phyloP scores from a whole-genome alignment of 2,329 filamentous ascomycete species.

The Cladosporium sp. region DNA sequence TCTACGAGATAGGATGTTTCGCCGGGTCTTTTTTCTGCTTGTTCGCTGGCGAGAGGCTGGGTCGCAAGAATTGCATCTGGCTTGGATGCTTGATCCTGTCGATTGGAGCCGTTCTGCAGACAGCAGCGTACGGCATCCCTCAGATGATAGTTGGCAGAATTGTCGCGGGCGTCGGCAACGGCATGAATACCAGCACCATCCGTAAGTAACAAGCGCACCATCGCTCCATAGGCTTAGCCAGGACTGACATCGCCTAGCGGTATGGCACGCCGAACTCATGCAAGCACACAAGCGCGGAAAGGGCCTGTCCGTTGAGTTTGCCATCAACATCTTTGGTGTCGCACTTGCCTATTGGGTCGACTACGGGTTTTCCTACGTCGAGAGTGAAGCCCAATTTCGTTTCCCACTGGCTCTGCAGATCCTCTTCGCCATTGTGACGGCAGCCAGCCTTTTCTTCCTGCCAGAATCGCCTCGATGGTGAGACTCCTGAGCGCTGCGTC shows the following conservation, averaged over 20 bases:
- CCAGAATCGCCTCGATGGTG: slow-evolving; percentile 37
- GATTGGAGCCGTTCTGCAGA: slow-evolving; percentile 32
- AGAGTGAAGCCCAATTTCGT: slow-evolving; percentile 34
- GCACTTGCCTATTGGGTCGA: slow-evolving; percentile 34
- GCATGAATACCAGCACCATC: slow-evolving; percentile 54
- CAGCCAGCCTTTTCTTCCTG: slow-evolving; percentile 34
- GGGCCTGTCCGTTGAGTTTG: slow-evolving; percentile 24
- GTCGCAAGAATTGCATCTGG: slow-evolving; percentile 26
- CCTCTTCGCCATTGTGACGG: slow-evolving; percentile 32
- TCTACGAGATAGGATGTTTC: slow-evolving; percentile 25
- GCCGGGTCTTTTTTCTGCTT: slow-evolving; percentile 23
- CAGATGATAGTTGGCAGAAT: slow-evolving; percentile 52
- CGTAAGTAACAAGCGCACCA: slow-evolving; percentile 24
- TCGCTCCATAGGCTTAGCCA: too few relatives aligned
- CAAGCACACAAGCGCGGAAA: slow-evolving; percentile 39
- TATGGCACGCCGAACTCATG: slow-evolving; percentile 44
- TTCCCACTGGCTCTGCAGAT: slow-evolving; percentile 45
- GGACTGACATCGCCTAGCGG: slow-evolving; percentile 18
- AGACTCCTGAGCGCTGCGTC: too few relatives aligned
- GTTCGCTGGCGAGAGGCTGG: slow-evolving; percentile 26
- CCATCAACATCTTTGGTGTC: slow-evolving; percentile 35
- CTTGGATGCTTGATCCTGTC: slow-evolving; percentile 32
- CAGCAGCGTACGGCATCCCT: slow-evolving; percentile 32
- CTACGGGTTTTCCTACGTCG: slow-evolving; percentile 32
- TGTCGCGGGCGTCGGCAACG: slow-evolving; percentile 52